phyloP scores from a whole-genome alignment of 2,329 filamentous ascomycete species.

The Venturia pyrina region DNA sequence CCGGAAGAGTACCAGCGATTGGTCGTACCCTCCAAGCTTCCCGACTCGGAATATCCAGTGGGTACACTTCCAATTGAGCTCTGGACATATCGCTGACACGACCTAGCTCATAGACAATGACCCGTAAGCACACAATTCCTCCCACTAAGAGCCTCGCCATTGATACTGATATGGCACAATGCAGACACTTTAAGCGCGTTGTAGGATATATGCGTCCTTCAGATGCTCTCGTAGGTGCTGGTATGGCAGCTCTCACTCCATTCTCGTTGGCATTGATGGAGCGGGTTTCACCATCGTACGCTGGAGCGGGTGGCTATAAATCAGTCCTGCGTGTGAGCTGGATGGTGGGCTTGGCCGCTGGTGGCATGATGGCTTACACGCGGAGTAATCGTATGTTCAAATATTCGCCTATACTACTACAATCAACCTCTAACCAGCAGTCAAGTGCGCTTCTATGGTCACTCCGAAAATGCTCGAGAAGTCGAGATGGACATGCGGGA shows the following conservation, averaged over 20 bases:
- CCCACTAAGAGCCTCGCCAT: slow-evolving; percentile 12
- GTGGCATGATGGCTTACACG: slow-evolving; percentile 78
- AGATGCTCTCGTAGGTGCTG: slow-evolving; percentile 67
- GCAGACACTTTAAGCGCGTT: slow-evolving; percentile 83
- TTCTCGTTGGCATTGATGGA: slow-evolving; percentile 70
- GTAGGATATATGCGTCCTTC: slow-evolving; percentile 74
- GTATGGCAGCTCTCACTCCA: slow-evolving; percentile 62
- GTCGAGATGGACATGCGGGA: slow-evolving; percentile 94
- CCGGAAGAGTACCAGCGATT: not conserved
- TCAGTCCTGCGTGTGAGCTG: slow-evolving; percentile 71
- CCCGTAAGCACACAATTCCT: slow-evolving; percentile 56
- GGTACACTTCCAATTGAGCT: not conserved
- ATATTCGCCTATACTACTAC: not conserved
- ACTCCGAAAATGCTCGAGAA: slow-evolving; percentile 84
- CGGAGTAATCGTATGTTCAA: slow-evolving; percentile 64
- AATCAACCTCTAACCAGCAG: not conserved
- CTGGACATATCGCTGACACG: slow-evolving; percentile 15
- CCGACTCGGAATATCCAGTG: slow-evolving; percentile 5
- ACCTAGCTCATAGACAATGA: slow-evolving; percentile 96
- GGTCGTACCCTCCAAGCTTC: slow-evolving; percentile 7
- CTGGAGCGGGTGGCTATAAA: slow-evolving; percentile 72
- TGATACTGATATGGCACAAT: slow-evolving; percentile 22
- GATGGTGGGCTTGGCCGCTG: slow-evolving; percentile 63
- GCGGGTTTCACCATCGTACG: slow-evolving; percentile 72
- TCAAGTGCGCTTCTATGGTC: slow-evolving; percentile 88